Evolutionary conservation across 139 green algal species (phyloP).

Genomic region (Ulvella scutata): DNA sequence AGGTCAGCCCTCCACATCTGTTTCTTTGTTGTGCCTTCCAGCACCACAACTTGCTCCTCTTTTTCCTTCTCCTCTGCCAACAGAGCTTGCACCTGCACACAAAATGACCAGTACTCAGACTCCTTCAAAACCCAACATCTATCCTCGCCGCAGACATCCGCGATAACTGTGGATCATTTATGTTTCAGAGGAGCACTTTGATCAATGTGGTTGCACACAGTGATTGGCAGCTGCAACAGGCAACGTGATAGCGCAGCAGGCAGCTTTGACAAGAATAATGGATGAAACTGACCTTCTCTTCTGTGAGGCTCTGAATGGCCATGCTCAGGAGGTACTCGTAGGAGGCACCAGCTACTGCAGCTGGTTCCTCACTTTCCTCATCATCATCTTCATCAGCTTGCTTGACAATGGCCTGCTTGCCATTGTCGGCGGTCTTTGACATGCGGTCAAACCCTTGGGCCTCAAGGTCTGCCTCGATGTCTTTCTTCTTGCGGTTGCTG

Average conservation of each 20-base stretch:
- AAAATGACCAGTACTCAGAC: too few relatives aligned
- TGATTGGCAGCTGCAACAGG: not conserved
- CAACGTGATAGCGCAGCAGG: not conserved
- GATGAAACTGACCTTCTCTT: conserved; percentile 61
- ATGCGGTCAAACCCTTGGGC: conserved; percentile 58
- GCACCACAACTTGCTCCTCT: conserved; percentile 31
- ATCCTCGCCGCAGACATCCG: not conserved
- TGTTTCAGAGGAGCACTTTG: not conserved
- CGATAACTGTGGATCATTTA: not conserved
- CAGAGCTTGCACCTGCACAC: conserved; percentile 22
- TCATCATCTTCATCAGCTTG: conserved; percentile 15
- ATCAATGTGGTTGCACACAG: not conserved
- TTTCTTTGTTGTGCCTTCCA: conserved; percentile 37
- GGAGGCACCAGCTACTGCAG: conserved; percentile 7
- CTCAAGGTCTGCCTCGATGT: conserved; percentile 74
- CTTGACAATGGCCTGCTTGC: not conserved
- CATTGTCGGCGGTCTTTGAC: conserved; percentile 9
- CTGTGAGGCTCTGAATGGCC: conserved; percentile 83
- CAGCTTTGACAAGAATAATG: not conserved
- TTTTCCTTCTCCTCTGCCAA: conserved; percentile 23
- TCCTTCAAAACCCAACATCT: not conserved
- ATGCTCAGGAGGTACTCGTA: conserved; percentile 98
- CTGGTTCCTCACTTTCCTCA: conserved; percentile 24
- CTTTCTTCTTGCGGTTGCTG: conserved; percentile 63
- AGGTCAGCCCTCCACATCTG: conserved; percentile 75